Base-by-base conservation (phyloP, 768 basidiomycete species). In the Podaxis sp. region DNA sequence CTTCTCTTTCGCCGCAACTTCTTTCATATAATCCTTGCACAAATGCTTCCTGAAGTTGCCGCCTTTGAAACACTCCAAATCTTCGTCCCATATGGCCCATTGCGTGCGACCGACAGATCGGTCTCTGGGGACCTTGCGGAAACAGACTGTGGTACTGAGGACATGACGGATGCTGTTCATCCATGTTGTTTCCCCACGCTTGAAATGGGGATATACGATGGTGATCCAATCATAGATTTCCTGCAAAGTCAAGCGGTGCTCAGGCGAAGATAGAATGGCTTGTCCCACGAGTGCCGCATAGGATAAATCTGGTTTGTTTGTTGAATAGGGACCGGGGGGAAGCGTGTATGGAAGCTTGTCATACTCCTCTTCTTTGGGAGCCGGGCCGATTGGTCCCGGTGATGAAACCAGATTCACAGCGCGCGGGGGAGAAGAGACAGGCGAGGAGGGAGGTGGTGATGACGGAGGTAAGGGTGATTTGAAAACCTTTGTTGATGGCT, bases 111-210 rank as follows among this genome's bases (percentile, higher is more conserved):
- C 93, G 37, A 90, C 83, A 26, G 86, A 82, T 12, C 89, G 85
- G 63, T 92, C 88, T 22, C 95, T 80, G 2, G 87, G 84, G 0
- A 90, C 86, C 68, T 96, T 97, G 65, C 93, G 86, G 74, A 97
- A 98, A 68, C 90, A 90, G 40, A 90, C 86, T 49, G 96, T 96
- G 2, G 95, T 93, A 66, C 92, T 95, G 26, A 99, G 82, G 53
- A 96, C 95, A 75, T 99, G 96, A n/a, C 96, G 86, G 64, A 99
- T 94, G 60, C 94, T 96, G 75, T 97, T 97, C 87, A 96, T 95
- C 96, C 96, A 99, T 5, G 95, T 96, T 3, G 90, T 85, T 69
- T 98, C 95, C 22, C 90, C 90, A 62, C 91, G 89, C 75, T 94
- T 93, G 78, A 93, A 99, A 71, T 89, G 88, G 6, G 97, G 96